Percentiles rank a stretch among this genome's conserved stretches.
Conservation (phyloP, 768 basidiomycete genomes). For the Lactifluus subvellereus region DNA sequence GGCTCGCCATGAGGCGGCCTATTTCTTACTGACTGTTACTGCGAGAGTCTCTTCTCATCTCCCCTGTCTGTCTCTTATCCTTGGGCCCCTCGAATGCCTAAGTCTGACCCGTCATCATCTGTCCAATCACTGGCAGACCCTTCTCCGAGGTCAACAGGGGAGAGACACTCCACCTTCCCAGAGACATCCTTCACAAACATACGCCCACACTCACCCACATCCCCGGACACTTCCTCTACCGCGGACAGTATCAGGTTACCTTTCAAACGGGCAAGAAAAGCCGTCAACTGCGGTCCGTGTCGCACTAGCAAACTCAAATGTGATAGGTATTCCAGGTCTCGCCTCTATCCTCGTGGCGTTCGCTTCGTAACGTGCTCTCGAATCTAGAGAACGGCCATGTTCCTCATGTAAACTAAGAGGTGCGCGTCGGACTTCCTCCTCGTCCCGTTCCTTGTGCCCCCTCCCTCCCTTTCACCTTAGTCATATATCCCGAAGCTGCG, state of each 20-base stretch:
- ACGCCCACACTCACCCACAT: conserved; percentile 8
- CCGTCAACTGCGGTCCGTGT: conserved; percentile 87
- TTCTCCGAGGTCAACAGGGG: not conserved
- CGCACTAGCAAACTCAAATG: conserved; percentile 85
- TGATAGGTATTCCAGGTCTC: conserved; percentile 53
- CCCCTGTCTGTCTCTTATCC: not conserved
- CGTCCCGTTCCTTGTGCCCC: not conserved
- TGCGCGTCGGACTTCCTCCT: conserved; percentile 30
- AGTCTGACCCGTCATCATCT: conserved; percentile 3
- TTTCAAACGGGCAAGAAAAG: conserved; percentile 78
- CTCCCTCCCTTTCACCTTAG: not conserved
- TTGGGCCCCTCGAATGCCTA: not conserved
- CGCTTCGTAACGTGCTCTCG: not conserved
- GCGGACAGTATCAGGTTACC: conserved; percentile 35
- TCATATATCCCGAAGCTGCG: not conserved
- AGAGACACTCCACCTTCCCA: not conserved
- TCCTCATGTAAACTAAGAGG: conserved; percentile 83
- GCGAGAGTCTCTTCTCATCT: not conserved
- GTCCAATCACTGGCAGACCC: not conserved
- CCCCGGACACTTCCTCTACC: not conserved
- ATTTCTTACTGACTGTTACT: not conserved
- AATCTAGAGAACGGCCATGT: conserved; percentile 72
- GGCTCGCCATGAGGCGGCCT: not conserved
- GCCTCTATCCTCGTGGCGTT: conserved; percentile 19
- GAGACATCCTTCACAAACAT: not conserved